These are phyloP conservation scores for Ascochyta rabiei DNA, from an alignment of 2,329 filamentous ascomycete genomes.

Conservation along the genomic window DNA sequence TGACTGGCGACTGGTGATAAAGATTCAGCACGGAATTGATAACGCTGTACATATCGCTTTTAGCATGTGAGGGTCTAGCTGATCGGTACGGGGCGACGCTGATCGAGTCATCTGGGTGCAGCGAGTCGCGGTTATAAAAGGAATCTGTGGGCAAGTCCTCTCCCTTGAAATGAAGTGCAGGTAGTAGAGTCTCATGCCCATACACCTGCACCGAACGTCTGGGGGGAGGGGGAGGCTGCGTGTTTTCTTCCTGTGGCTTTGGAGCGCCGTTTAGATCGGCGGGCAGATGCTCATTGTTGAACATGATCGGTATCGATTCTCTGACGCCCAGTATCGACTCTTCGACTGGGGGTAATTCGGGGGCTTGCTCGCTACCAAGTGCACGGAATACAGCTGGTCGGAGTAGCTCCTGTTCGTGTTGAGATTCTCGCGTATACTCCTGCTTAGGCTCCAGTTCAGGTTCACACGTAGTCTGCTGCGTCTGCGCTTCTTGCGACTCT, in stretches of 20 bases:
- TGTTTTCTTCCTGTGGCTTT: conserved; percentile 14
- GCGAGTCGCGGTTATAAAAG: conserved; percentile 40
- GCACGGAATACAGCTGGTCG: conserved; percentile 39
- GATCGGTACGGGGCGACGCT: conserved; percentile 45
- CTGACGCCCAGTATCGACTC: conserved; percentile 57
- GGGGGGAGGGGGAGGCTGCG: conserved; percentile 19
- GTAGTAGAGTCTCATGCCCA: conserved; percentile 18
- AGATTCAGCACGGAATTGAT: conserved; percentile 50
- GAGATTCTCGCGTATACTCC: conserved; percentile 16
- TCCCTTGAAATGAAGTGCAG: conserved; percentile 34
- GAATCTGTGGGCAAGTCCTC: conserved; percentile 43
- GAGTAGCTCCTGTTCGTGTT: conserved; percentile 26
- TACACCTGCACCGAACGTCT: conserved; percentile 23
- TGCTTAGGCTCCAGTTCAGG: neutral
- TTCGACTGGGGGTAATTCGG: conserved; percentile 27
- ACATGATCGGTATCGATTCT: conserved; percentile 63
- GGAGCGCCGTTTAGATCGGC: conserved; percentile 2
- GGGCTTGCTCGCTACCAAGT: conserved; percentile 12
- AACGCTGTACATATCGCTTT: conserved; percentile 52
- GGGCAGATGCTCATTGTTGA: conserved; percentile 48
- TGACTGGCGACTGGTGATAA: conserved; percentile 46
- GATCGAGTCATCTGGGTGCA: conserved; percentile 47
- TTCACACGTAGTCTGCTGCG: neutral
- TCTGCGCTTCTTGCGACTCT: conserved; percentile 3
- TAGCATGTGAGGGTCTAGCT: conserved; percentile 41